Percentiles rank a stretch among this genome's conserved stretches.
Evolutionary conservation across 257 asterid species (phyloP).

Genomic region (Nemophila menziesii): DNA sequence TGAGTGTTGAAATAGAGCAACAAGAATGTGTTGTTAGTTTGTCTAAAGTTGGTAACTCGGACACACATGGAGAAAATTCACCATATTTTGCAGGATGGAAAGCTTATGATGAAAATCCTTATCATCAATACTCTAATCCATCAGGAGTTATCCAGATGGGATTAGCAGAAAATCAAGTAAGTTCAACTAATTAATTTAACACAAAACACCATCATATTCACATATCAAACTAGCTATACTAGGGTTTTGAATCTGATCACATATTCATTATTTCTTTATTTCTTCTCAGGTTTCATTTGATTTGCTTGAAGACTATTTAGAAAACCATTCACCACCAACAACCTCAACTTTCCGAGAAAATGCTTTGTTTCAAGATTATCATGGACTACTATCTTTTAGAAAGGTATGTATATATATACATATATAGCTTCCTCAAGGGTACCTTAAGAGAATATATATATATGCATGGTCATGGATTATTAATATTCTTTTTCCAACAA

Average conservation of each 20-base stretch:
- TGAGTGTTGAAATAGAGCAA: conserved; percentile 34
- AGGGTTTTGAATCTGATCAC: neutral
- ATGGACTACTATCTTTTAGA: conserved; percentile 70
- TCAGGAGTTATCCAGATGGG: conserved; percentile 92
- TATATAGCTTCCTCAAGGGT: neutral
- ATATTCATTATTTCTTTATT: neutral
- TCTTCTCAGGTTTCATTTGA: conserved; percentile 73
- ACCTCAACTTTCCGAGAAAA: conserved; percentile 59
- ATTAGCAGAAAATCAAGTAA: conserved; percentile 82
- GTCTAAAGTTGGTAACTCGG: conserved; percentile 54
- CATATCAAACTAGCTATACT: too few relatives aligned
- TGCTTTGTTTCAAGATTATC: conserved; percentile 90
- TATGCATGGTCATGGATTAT: neutral
- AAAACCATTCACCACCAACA: conserved; percentile 27
- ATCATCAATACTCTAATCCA: conserved; percentile 44
- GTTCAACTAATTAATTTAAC: neutral
- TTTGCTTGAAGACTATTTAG: conserved; percentile 56
- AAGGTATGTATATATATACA: conserved; percentile 25
- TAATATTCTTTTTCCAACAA: too few relatives aligned
- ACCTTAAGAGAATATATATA: too few relatives aligned
- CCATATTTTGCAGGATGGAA: conserved; percentile 95
- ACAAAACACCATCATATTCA: too few relatives aligned
- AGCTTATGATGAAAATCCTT: conserved; percentile 78
- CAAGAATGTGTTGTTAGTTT: conserved; percentile 23
- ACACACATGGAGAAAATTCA: conserved; percentile 84